A percentile compares a stretch with the other conserved stretches of the same genome.
These are phyloP conservation scores for Porogramme epimiltina DNA, from an alignment of 1,284 basidiomycete species.

Conservation along the genomic window DNA sequence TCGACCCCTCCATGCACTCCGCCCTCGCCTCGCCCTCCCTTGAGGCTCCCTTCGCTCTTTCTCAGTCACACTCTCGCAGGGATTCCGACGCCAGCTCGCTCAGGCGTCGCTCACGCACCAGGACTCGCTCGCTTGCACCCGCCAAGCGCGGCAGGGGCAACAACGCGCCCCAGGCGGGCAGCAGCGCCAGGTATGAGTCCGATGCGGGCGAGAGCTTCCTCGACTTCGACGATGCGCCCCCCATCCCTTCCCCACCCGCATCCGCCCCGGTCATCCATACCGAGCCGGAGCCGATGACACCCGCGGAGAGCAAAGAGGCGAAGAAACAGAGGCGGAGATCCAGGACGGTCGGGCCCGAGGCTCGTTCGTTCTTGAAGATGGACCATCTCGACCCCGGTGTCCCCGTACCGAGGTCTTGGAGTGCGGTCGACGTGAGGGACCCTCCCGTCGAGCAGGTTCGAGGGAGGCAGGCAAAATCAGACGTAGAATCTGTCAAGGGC, in stretches of 20 bases:
- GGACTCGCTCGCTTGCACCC: slow-evolving; percentile 30
- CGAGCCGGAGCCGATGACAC: slow-evolving; percentile 23
- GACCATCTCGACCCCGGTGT: neutral
- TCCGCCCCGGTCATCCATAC: slow-evolving; percentile 13
- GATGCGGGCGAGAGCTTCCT: slow-evolving; percentile 20
- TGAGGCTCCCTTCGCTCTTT: slow-evolving; percentile 15
- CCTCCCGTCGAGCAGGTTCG: slow-evolving; percentile 21
- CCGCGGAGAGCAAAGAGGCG: slow-evolving; percentile 5
- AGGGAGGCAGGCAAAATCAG: slow-evolving; percentile 29
- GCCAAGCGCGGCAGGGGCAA: slow-evolving; percentile 21
- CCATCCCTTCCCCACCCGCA: slow-evolving; percentile 13
- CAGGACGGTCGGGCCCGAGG: slow-evolving; percentile 14
- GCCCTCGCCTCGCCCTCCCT: slow-evolving; percentile 26
- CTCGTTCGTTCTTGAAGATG: neutral
- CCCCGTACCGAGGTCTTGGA: slow-evolving; percentile 13
- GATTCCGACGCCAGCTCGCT: slow-evolving; percentile 45
- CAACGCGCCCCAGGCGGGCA: slow-evolving; percentile 17
- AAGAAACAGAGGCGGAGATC: slow-evolving; percentile 18
- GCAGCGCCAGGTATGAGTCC: slow-evolving; percentile 12
- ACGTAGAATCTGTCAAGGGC: slow-evolving; percentile 24
- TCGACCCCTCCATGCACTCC: slow-evolving; percentile 30
- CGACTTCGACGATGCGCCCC: slow-evolving; percentile 22
- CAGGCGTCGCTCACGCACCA: slow-evolving; percentile 35
- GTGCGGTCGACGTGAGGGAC: slow-evolving; percentile 27
- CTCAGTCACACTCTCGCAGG: slow-evolving; percentile 36